Evolutionary conservation across 306 rosid species (phyloP).

Genomic region (Trifolium dubium): DNA sequence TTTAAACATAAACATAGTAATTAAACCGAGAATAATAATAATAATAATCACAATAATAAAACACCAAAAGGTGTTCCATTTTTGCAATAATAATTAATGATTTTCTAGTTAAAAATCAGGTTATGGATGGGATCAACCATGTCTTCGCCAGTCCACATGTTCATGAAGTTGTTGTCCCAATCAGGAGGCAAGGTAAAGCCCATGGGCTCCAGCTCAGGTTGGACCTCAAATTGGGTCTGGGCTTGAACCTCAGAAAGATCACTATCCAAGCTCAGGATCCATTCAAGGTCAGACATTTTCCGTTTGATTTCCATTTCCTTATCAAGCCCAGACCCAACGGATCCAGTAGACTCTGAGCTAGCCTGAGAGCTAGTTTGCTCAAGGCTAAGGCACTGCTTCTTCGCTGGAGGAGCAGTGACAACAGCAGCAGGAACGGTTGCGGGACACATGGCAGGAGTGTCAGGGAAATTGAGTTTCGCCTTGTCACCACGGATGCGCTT

Average conservation of each 20-base stretch:
- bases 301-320: conserved; percentile 50
- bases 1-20: not conserved
- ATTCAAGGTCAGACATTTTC: conserved; percentile 67
- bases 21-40: not conserved
- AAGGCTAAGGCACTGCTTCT: conserved; percentile 53
- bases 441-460: not conserved
- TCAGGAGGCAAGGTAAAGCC: conserved; percentile 4
- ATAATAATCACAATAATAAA: not conserved
- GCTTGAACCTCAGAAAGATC: not conserved
- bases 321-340: not conserved
- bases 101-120: conserved; percentile 30
- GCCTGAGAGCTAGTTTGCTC: conserved; percentile 9
- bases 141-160: conserved; percentile 73
- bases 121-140: conserved; percentile 44
- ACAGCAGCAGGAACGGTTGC: not conserved
- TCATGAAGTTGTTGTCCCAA: conserved; percentile 39
- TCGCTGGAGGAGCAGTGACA: not conserved
- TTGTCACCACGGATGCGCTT: conserved; percentile 84
- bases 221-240: not conserved
- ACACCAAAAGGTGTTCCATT: not conserved
- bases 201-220: not conserved
- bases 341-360: not conserved
- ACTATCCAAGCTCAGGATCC: conserved; percentile 64
- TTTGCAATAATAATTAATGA: not conserved
- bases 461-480: conserved; percentile 85